phyloP scores from a whole-genome alignment of 2,329 filamentous ascomycete species.

The Scedosporium boydii region DNA sequence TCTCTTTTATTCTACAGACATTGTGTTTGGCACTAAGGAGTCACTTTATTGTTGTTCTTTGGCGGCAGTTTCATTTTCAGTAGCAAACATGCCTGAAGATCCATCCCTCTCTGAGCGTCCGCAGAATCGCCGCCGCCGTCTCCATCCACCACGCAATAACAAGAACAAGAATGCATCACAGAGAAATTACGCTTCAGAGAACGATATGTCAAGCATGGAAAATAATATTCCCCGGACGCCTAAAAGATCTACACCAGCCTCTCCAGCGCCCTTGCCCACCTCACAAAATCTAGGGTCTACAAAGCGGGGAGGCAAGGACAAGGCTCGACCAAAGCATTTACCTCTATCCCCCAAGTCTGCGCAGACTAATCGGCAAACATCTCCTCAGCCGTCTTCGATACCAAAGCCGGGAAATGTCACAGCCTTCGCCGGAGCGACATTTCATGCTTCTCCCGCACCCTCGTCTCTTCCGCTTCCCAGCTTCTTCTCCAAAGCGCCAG shows the following conservation, averaged over 20 bases:
- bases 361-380: constrained; percentile 26
- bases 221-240: constrained; percentile 34
- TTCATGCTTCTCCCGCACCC: constrained; percentile 88
- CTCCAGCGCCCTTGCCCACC: constrained; percentile 20
- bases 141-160: constrained; percentile 9
- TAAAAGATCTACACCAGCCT: constrained; percentile 28
- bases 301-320: constrained; percentile 15
- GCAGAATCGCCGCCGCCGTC: background rate
- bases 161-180: constrained; percentile 25
- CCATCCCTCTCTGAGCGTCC: background rate
- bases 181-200: constrained; percentile 52
- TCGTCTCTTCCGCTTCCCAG: constrained; percentile 85
- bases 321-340: constrained; percentile 12
- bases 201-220: constrained; percentile 24
- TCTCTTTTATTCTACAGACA: too few species aligned
- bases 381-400: constrained; percentile 27
- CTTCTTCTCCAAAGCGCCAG: constrained; percentile 55
- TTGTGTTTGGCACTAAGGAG: too few species aligned
- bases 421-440: constrained; percentile 86
- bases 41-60: too few species aligned
- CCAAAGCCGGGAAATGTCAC: constrained; percentile 37
- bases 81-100: background rate
- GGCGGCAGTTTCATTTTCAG: too few species aligned
- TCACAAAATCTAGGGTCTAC: constrained; percentile 16
- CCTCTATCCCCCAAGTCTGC: constrained; percentile 30